Evolutionary conservation across 306 rosid species (phyloP).

Genomic region (Fagus crenata): DNA sequence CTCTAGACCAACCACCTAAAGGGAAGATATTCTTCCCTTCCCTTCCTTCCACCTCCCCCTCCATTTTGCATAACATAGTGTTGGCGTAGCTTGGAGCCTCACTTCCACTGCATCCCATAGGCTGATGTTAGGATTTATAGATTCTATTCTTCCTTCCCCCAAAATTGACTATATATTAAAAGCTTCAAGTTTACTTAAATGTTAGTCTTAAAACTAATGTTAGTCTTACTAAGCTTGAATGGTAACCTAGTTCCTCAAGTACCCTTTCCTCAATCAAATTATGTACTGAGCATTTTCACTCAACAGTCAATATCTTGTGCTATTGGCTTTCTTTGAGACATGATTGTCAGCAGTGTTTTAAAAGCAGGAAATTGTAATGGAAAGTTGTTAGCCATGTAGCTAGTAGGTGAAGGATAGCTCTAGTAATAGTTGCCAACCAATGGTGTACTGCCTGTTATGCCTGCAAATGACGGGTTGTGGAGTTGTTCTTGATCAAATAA

Average conservation of each 20-base stretch:
- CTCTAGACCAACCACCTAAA: too few relatives aligned
- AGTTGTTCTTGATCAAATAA: background rate
- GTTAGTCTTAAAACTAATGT: background rate
- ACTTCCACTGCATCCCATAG: background rate
- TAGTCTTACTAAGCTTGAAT: background rate
- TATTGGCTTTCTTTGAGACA: constrained; percentile 7
- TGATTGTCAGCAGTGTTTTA: background rate
- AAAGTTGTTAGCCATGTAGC: background rate
- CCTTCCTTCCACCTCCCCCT: too few relatives aligned
- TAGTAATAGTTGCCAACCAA: background rate
- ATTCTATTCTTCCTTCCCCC: background rate
- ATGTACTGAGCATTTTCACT: background rate
- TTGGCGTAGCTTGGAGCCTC: background rate
- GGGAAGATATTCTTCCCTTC: too few relatives aligned
- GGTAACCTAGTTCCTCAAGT: background rate
- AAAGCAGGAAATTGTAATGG: background rate
- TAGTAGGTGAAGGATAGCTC: background rate
- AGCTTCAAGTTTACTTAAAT: background rate
- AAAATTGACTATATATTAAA: background rate
- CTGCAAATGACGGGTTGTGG: too few relatives aligned
- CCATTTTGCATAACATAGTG: too few relatives aligned
- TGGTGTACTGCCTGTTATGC: too few relatives aligned
- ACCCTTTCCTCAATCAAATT: background rate
- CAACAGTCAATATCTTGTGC: background rate
- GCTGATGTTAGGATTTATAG: background rate